Evolutionary conservation across 2,329 filamentous ascomycete genomes (phyloP), one percentile per base, ranked within the genome.

Genomic region (Alternaria sp.): DNA sequence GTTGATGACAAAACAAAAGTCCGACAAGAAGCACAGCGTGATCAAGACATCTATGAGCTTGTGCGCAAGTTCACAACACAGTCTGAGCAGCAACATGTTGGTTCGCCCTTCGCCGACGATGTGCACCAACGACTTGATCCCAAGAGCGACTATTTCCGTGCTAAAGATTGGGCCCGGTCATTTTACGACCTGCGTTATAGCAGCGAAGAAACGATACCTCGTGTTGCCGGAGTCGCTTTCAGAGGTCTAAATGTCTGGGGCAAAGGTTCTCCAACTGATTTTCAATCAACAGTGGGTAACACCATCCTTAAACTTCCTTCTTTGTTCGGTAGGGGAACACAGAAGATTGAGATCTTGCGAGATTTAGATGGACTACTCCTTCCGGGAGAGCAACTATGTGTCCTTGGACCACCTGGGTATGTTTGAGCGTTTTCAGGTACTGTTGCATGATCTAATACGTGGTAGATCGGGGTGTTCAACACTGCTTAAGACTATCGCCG

Each of bases 401-500:
- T 91, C 1, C 81, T 92, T 24, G 89, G 89, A 13, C 88, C 88
- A 49, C 89, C 89, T 3, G 80, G 77, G 65, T 69, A 61, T 26
- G 59, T 57, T 36, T 33, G 2, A 17, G 10, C 21, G 37, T 5
- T 31, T n/a, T 37, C 5, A 2, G 13, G 17, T 8, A 11, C 26
- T 0, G 7, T 21, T 14, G n/a, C 5, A 10, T 17, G 5, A 14
- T 34, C 60, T 68, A 39, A 68, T 13, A 14, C 5, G 9, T 0
- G 24, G 5, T 42, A 70, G 71, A 52, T 82, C 80, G 59, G 90
- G 90, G 45, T 96, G 92, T 75, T 91, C 90, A 6, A 96, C 92
- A 0, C 86, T 95, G 51, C 81, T 96, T 49, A 95, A 95, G 80
- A 90, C 90, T 0, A 86, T 95, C 67, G 86, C 91, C 4, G 91